phyloP scores from a whole-genome alignment of 2,329 filamentous ascomycete genomes.

The Ceratocystiopsis sp. region DNA sequence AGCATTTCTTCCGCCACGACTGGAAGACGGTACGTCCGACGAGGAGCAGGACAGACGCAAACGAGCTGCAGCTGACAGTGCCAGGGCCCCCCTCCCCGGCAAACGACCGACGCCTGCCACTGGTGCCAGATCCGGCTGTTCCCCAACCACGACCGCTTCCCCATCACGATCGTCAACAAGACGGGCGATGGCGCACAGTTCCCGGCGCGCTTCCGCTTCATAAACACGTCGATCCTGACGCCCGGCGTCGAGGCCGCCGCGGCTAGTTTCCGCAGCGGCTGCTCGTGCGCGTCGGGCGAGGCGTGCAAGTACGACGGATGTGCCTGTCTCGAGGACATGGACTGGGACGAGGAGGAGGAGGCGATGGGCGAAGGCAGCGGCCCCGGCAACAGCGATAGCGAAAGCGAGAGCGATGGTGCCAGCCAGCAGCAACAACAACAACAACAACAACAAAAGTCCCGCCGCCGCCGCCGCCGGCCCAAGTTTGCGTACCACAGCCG shows the following conservation, averaged over 20 bases:
- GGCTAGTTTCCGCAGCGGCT: slow-evolving; percentile 49
- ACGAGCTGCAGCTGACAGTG: background rate
- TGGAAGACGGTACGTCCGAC: slow-evolving; percentile 6
- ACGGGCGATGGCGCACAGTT: slow-evolving; percentile 34
- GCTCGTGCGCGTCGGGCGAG: slow-evolving; percentile 42
- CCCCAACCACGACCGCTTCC: slow-evolving; percentile 26
- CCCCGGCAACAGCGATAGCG: slow-evolving; percentile 8
- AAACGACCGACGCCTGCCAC: slow-evolving; percentile 28
- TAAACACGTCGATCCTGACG: slow-evolving; percentile 41
- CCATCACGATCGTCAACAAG: slow-evolving; percentile 48
- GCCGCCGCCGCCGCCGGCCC: slow-evolving; percentile 16
- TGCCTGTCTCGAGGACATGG: slow-evolving; percentile 42
- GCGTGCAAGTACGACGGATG: slow-evolving; percentile 54
- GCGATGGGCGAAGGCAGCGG: slow-evolving; percentile 28
- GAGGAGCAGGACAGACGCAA: background rate
- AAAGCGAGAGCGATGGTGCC: slow-evolving; percentile 28
- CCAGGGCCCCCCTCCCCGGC: slow-evolving; percentile 4
- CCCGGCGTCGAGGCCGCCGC: slow-evolving; percentile 42
- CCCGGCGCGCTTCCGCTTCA: slow-evolving; percentile 51
- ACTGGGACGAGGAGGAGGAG: slow-evolving; percentile 39
- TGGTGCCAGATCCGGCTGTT: slow-evolving; percentile 44
- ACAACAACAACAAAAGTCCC: slow-evolving; percentile 13
- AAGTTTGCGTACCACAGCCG: slow-evolving; percentile 47
- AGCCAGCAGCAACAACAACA: background rate
- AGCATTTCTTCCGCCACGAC: slow-evolving; percentile 9